A percentile compares a stretch with the other conserved stretches of the same genome.
These are phyloP conservation scores for Paracorniculantispora psalliotae DNA, from an alignment of 2,329 filamentous ascomycete species.

Conservation along the genomic window DNA sequence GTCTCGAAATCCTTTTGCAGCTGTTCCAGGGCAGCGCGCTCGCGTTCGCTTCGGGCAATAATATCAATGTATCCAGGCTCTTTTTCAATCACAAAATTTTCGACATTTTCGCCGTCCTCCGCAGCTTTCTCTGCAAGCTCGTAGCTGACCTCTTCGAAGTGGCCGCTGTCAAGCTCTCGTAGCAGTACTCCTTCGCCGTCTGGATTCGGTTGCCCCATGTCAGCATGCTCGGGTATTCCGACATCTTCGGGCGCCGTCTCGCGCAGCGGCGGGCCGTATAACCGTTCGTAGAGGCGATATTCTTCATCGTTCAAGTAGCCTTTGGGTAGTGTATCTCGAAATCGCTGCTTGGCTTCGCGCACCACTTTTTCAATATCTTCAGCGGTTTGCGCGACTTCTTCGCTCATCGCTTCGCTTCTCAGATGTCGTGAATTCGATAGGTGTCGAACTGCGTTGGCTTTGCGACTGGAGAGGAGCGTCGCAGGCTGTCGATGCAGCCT, in stretches of 20 bases:
- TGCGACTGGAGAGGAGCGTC: not conserved
- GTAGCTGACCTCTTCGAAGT: conserved; percentile 58
- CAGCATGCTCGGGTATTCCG: conserved; percentile 39
- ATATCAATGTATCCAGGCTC: conserved; percentile 39
- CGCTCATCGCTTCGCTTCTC: conserved; percentile 18
- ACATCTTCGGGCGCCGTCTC: conserved; percentile 57
- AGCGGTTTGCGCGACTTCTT: not conserved
- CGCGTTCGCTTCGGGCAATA: conserved; percentile 49
- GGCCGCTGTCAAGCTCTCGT: conserved; percentile 50
- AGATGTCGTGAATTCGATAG: conserved; percentile 26
- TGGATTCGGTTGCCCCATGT: conserved; percentile 27
- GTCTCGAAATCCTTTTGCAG: conserved; percentile 54
- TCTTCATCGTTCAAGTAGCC: conserved; percentile 66
- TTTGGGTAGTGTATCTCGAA: conserved; percentile 71
- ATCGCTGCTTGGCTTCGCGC: conserved; percentile 66
- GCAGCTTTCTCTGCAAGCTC: conserved; percentile 10
- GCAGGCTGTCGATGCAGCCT: not conserved
- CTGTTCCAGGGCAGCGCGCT: conserved; percentile 49
- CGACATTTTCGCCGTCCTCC: conserved; percentile 13
- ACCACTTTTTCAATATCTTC: conserved; percentile 58
- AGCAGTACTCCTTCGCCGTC: conserved; percentile 43
- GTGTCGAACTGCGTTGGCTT: conserved; percentile 19
- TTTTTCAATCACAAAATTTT: conserved; percentile 17
- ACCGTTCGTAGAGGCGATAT: conserved; percentile 67
- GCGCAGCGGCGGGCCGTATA: conserved; percentile 73